Evolutionary conservation across 2,329 filamentous ascomycete genomes (phyloP), one percentile per base, ranked within the genome.

Genomic region (Alternaria atra): DNA sequence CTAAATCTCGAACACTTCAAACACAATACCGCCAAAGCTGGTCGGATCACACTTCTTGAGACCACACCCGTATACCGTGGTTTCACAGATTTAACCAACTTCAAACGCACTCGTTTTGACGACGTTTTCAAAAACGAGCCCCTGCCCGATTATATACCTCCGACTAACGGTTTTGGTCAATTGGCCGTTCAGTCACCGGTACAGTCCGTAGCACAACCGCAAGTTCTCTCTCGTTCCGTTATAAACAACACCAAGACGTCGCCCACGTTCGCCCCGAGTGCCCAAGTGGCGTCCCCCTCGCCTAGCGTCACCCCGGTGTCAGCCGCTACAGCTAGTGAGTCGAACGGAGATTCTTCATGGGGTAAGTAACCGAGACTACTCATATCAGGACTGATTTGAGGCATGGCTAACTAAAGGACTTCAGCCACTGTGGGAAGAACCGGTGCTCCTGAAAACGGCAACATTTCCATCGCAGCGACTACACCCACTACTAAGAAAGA

Each of bases 1-100:
- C 74, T 80, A 23, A 80, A 80, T 27, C 76, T 84, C 50, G 81
- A 83, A 52, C 75, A 79, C 12, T 83, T 82, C 71, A 81, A 81
- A 52, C 77, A 80, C 61, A 77, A 83, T 54, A 55, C 70, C 30
- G 55, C 60, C 37, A 76, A 75, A 42, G 73, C 77, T 25, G 69
- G 74, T 30, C 78, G 78, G 4, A 79, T 84, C 52, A 82, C 81
- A 3, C 71, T 84, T 23, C 74, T 84, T 46, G 81, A 84, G 58
- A 80, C 81, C 1, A 77, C 79, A 13, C 78, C 80, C 5, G 74
- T 77, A 6, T 76, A 79, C 60, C 70, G 70, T 52, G 80, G 78
- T n/a, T 84, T 82, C 65, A 60, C 63, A 5, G 73, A 77, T 6
- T 72, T 84, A 37, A 61, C 65, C 8, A 79, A 80, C 25, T 79